Conservation (phyloP, 352 stramenopile species). For the Phytopythium boreale region DNA sequence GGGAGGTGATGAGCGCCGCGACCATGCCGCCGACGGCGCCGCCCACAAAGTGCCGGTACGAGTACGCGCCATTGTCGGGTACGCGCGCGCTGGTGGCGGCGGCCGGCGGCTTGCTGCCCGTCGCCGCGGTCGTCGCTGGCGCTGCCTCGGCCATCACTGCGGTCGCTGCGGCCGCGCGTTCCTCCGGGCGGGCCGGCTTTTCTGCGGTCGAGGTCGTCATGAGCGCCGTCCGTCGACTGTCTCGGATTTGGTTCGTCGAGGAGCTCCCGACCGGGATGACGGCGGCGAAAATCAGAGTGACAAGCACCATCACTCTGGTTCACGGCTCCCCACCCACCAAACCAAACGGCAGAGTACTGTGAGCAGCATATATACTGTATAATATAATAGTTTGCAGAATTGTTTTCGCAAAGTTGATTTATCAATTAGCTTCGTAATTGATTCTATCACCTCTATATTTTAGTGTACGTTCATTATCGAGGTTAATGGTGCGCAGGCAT, state of each 20-base stretch:
- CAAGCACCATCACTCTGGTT: slow-evolving; percentile 4
- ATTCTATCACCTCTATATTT: no score
- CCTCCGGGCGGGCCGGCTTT: background rate
- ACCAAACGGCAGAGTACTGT: background rate
- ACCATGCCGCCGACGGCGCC: slow-evolving; percentile 81
- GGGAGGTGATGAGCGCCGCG: slow-evolving; percentile 78
- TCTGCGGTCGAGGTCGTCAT: background rate
- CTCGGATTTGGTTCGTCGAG: slow-evolving; percentile 6
- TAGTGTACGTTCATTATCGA: no score
- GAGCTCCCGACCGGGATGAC: background rate
- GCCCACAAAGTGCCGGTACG: slow-evolving; percentile 67
- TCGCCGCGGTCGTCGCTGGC: background rate
- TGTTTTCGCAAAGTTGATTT: no score
- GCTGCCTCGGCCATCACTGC: background rate
- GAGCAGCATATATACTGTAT: background rate
- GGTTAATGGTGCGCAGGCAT: no score
- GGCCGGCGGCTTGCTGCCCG: slow-evolving; percentile 11
- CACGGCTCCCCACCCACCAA: slow-evolving; percentile 2
- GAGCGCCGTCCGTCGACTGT: background rate
- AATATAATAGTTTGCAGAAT: background rate
- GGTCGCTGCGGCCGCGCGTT: background rate
- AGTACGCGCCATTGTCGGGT: slow-evolving; percentile 20
- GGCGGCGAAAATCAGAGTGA: slow-evolving; percentile 11
- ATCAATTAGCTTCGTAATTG: no score
- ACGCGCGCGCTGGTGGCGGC: slow-evolving; percentile 32